These are phyloP conservation scores for Pinus albicaulis DNA, from an alignment of 75 land plant species.

Conservation along the genomic window DNA sequence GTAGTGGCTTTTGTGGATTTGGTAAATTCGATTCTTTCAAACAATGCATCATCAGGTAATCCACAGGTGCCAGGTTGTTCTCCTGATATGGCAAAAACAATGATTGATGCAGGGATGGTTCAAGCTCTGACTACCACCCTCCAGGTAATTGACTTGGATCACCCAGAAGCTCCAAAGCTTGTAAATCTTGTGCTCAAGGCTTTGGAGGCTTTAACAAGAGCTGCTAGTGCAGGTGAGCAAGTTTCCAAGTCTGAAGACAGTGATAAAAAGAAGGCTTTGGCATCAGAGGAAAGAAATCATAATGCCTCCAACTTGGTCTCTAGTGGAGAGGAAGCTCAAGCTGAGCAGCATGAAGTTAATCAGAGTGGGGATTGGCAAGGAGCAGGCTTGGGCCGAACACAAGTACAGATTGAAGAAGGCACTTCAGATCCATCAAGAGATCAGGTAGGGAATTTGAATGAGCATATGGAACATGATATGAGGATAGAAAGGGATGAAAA, in stretches of 20 bases:
- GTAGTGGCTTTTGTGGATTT: conserved; percentile 71
- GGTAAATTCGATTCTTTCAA: conserved; percentile 70
- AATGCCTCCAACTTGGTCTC: conserved; percentile 20
- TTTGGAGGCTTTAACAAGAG: conserved; percentile 82
- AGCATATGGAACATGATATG: conserved; percentile 47
- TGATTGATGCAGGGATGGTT: conserved; percentile 88
- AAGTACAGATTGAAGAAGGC: conserved; percentile 17
- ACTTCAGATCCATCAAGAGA: conserved; percentile 22
- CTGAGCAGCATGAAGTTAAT: conserved; percentile 20
- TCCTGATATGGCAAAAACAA: conserved; percentile 78
- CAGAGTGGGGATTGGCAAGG: conserved; percentile 12
- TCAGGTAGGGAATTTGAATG: conserved; percentile 25
- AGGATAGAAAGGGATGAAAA: conserved; percentile 43
- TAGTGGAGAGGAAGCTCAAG: conserved; percentile 17
- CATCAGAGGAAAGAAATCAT: conserved; percentile 25
- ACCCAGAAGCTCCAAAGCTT: conserved; percentile 90
- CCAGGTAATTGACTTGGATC: conserved; percentile 84
- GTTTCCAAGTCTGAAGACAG: conserved; percentile 45
- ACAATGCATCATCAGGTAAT: conserved; percentile 66
- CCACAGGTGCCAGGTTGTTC: conserved; percentile 72
- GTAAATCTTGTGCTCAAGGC: conserved; percentile 76
- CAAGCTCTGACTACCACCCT: conserved; percentile 66
- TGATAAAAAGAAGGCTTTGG: conserved; percentile 43
- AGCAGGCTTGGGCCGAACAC: conserved; percentile 10
- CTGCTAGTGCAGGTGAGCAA: conserved; percentile 78